phyloP scores from a whole-genome alignment of 768 basidiomycete genomes.

The Sporobolomyces pararoseus region DNA sequence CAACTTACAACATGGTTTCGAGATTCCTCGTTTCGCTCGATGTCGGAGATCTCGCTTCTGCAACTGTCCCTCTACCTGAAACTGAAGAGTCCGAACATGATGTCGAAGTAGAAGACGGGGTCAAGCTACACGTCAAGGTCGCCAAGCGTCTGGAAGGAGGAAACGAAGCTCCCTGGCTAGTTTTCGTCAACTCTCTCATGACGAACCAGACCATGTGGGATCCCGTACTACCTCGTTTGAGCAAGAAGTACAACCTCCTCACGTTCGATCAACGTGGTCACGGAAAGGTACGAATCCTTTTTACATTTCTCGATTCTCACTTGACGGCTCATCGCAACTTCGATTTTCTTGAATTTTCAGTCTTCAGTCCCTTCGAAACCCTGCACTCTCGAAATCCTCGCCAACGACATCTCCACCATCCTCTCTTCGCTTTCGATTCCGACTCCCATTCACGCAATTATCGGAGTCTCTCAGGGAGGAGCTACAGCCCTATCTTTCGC shows the following conservation, averaged over 20 bases:
- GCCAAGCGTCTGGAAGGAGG: constrained; percentile 24
- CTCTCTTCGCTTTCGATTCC: constrained; percentile 44
- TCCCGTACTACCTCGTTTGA: constrained; percentile 42
- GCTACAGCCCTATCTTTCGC: constrained; percentile 49
- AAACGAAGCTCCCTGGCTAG: constrained; percentile 43
- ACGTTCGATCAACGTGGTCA: constrained; percentile 50
- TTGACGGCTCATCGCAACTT: no score
- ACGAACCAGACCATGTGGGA: constrained; percentile 49
- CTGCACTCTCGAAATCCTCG: constrained; percentile 46
- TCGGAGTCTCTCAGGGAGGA: constrained; percentile 50
- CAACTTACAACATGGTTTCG: constrained; percentile 67
- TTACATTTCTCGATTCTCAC: no score
- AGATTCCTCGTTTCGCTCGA: constrained; percentile 63
- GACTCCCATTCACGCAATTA: constrained; percentile 46
- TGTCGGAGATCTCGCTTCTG: constrained; percentile 55
- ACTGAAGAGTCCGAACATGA: constrained; percentile 34
- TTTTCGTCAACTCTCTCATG: constrained; percentile 50
- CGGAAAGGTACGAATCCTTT: constrained; percentile 41
- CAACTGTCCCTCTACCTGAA: constrained; percentile 45
- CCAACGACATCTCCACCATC: constrained; percentile 47
- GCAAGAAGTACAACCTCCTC: constrained; percentile 47
- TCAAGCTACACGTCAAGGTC: constrained; percentile 35
- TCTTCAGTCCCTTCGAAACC: constrained; percentile 45
- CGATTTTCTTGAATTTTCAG: background rate
- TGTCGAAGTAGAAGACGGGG: constrained; percentile 38